Evolutionary conservation across 768 basidiomycete species (phyloP), one percentile per base, ranked within the genome.

Genomic region (Saitozyma sp.): DNA sequence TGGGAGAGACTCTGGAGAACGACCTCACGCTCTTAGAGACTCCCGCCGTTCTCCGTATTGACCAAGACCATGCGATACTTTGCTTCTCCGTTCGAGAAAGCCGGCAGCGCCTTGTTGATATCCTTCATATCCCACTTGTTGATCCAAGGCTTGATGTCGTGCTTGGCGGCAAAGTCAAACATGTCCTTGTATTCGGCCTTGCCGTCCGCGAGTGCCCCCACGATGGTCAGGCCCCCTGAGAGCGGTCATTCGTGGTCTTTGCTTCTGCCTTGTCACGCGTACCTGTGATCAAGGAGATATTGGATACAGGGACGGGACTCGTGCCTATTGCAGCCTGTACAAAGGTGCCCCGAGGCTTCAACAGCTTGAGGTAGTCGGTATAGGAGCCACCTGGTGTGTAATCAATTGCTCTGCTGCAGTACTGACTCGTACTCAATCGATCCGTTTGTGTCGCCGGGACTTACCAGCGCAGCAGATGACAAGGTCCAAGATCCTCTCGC

Each of bases 401-500:
- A 5, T 29, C 29, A 29, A 5, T 29, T 29, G 29, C 29, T 5
- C 29, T 29, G 29, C 29, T 29, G 29, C 29, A 5, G 29, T 29
- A 29, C 29, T 29, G 29, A 29, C 29, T 29, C 2, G 29, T 29
- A 29, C 29, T 29, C 2, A 5, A 29, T 29, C 29, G 29, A 29
- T 2, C 29, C 2, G 29, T 29, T 2, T 29, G 29, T 29, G 29
- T 29, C 2, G 29, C 29, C 29, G 29, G 29, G 51, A 75, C 67
- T 73, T 81, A 85, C 58, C 83, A 74, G 72, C 80, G 40, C 68
- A 83, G 55, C 68, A 76, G 52, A 82, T 65, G 67, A 82, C 79
- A 37, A 82, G 60, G 64, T 82, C 81, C 56, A 82, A 70, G 11
- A 73, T 65, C 46, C 78, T 70, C 9, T 55, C 59, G 65, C 78